These are phyloP conservation scores for Cyberlindnera japonica DNA, from an alignment of 805 yeast genomes.

Conservation along the genomic window DNA sequence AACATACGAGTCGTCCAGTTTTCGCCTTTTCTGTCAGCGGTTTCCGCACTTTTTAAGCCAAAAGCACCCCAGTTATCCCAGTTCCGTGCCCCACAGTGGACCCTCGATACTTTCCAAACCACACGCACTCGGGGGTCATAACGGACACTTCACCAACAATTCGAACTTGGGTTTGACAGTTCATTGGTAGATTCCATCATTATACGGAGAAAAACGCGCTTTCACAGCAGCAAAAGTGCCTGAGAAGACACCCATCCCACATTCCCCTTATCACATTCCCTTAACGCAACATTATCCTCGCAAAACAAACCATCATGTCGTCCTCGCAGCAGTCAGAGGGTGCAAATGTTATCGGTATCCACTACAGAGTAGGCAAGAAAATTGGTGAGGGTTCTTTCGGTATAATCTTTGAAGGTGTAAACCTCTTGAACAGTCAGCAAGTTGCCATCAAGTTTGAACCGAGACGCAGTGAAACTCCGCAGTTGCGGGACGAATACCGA, in stretches of 20 bases:
- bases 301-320: conserved; percentile 1
- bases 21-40: background rate
- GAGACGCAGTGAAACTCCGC: conserved; percentile 95
- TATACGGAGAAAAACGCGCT: background rate
- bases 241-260: background rate
- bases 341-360: conserved; percentile 71
- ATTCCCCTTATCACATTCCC: conserved; percentile 1
- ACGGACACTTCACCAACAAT: no score
- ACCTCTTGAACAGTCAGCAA: conserved; percentile 83
- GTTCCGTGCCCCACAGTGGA: background rate
- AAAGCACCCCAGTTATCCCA: background rate
- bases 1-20: no score
- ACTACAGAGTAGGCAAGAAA: conserved; percentile 94
- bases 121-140: background rate
- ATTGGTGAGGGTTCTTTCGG: conserved; percentile 99
- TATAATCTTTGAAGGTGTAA: conserved; percentile 92
- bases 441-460: conserved; percentile 98
- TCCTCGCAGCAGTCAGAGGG: conserved; percentile 13
- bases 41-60: background rate
- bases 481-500: conserved; percentile 91
- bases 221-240: no score
- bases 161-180: no score
- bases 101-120: no score
- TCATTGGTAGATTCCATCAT: no score
- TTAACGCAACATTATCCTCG: no score